phyloP scores from a whole-genome alignment of 805 yeast species.

The Brettanomyces naardenensis region DNA sequence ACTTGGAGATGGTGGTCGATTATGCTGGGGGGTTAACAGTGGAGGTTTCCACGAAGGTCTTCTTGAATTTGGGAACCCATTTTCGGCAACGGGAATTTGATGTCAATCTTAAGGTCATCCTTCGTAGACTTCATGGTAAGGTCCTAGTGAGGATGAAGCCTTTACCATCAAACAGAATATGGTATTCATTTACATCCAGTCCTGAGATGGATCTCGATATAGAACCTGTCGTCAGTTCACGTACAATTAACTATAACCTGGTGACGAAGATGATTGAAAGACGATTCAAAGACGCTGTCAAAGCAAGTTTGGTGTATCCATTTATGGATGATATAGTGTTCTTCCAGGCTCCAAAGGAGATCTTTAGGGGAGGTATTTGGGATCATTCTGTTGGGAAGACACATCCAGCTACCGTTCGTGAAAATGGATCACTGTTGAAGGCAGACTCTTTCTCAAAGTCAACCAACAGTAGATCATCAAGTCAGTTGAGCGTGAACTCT shows the following conservation, averaged over 20 bases:
- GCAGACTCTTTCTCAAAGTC: neutral
- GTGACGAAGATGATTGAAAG: conserved; percentile 75
- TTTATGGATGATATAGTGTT: conserved; percentile 82
- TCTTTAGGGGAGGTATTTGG: conserved; percentile 94
- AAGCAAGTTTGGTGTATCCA: conserved; percentile 76
- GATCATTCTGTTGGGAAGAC: conserved; percentile 31
- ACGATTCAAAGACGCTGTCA: conserved; percentile 69
- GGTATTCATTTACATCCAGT: conserved; percentile 82
- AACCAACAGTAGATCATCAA: neutral
- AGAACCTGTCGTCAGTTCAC: conserved; percentile 87
- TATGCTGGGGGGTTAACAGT: conserved; percentile 74
- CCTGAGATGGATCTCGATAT: conserved; percentile 70
- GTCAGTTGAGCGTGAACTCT: neutral
- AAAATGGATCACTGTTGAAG: neutral
- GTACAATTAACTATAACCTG: conserved; percentile 69
- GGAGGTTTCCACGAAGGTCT: conserved; percentile 74
- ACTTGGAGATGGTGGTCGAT: conserved; percentile 49
- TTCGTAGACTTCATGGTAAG: conserved; percentile 68
- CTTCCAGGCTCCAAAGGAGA: conserved; percentile 54
- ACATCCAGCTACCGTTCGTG: conserved; percentile 1
- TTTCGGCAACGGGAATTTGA: conserved; percentile 70
- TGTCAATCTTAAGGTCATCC: conserved; percentile 58
- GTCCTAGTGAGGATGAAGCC: conserved; percentile 65
- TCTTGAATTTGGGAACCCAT: conserved; percentile 65
- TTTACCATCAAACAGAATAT: conserved; percentile 83